Conservation (phyloP, 371 early-diverging fungal genomes). For the Cladochytrium tenue region DNA sequence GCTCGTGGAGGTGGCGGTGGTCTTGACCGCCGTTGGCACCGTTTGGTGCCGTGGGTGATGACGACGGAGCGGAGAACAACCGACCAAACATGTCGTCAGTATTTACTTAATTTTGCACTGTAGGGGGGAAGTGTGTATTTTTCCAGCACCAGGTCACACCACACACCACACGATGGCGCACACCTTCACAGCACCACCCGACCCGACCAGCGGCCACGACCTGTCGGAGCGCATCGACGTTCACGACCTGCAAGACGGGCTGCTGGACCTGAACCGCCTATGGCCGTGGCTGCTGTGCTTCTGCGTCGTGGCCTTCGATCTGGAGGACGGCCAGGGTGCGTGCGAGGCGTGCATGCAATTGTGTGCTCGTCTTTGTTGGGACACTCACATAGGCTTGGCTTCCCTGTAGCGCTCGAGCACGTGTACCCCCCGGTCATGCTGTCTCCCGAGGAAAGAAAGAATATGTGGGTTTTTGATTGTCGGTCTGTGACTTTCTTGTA, state of each 20-base stretch:
- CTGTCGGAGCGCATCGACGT: background rate
- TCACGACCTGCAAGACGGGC: background rate
- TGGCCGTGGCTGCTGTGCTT: conserved; percentile 85
- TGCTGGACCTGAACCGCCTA: conserved; percentile 26
- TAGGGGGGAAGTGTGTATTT: too few species aligned
- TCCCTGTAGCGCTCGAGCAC: conserved; percentile 69
- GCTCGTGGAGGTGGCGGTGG: too few species aligned
- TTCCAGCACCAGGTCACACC: too few species aligned
- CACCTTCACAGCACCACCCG: too few species aligned
- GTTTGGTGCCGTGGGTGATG: too few species aligned
- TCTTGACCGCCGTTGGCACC: too few species aligned
- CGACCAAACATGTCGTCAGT: too few species aligned
- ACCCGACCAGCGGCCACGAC: too few species aligned
- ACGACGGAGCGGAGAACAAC: too few species aligned
- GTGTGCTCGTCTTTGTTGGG: background rate
- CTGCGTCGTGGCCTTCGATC: conserved; percentile 91
- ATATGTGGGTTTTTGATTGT: conserved; percentile 60
- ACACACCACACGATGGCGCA: too few species aligned
- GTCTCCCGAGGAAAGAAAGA: conserved; percentile 72
- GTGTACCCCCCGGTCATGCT: conserved; percentile 82
- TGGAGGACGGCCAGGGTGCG: conserved; percentile 80
- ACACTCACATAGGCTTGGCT: background rate
- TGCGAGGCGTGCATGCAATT: background rate
- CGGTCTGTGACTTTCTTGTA: background rate
- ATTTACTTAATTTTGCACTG: too few species aligned